Evolutionary conservation across 768 basidiomycete genomes (phyloP), one percentile per base, ranked within the genome.

Genomic region (Auricularia sp.): DNA sequence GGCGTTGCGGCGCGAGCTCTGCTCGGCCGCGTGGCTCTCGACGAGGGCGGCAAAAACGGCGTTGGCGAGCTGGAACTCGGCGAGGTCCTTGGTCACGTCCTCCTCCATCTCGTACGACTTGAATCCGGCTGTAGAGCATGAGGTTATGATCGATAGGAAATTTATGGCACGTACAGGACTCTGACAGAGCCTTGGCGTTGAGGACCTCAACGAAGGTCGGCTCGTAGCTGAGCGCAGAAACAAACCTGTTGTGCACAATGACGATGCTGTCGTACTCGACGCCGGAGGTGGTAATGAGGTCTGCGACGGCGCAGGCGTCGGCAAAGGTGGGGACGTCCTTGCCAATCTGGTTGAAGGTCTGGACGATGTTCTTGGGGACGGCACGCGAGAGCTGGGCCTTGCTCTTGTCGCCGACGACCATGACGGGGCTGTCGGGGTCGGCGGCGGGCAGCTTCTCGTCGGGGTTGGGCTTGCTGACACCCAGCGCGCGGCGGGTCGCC

Each of bases 331-430:
- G 97, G 70, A 99, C 90, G 74, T 96, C 91, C 73, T 93, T 88
- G 67, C 97, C 97, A 69, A 99, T 94, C 78, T 96, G 93, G 83
- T 96, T 98, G 85, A 99, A 95, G 10, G 93, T 87, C 72, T 98
- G 78, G 62, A 81, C 79, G 67, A 96, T 75, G 78, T 91, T 88
- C 62, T 84, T 68, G 62, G 82, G 75, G 56, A 87, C 72, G 36
- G 79, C 74, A 67, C 95, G 88, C 14, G 81, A 74, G 61, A 99
- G 86, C 77, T 99, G 97, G 54, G 83, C 83, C 81, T 98, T 98
- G 72, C 91, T 88, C 84, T 98, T 98, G 85, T 99, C 97, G 66
- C 97, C 97, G 64, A 98, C 82, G 71, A 97, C 83, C 80, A 93
- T 87, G 74, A 98, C 71, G 61, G 86, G 83, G 3, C 88, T 89